A percentile compares a stretch with the other conserved stretches of the same genome.
phyloP scores from a whole-genome alignment of 2,329 filamentous ascomycete genomes.

The Apiospora aurea region DNA sequence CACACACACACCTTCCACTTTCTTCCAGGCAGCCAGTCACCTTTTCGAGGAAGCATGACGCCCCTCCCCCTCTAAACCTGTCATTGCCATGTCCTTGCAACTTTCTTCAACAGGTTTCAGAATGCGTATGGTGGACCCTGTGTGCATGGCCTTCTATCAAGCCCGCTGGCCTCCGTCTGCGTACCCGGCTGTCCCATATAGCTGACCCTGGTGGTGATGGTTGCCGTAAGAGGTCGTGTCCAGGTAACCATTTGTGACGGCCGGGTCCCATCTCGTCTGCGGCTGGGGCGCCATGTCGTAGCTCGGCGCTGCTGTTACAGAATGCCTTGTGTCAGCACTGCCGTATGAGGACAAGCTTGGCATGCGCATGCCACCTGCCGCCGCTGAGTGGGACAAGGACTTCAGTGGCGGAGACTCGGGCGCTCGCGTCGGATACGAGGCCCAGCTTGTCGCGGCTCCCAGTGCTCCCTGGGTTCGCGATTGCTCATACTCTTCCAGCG shows the following conservation, averaged over 20 bases:
- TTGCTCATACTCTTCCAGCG: constrained; percentile 35
- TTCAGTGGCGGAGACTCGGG: constrained; percentile 51
- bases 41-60: constrained; percentile 15
- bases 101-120: constrained; percentile 18
- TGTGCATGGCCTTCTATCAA: constrained; percentile 38
- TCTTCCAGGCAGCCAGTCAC: constrained; percentile 19
- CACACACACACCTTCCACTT: constrained; percentile 15
- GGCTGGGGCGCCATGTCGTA: constrained; percentile 43
- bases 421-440: constrained; percentile 48
- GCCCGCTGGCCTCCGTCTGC: constrained; percentile 51
- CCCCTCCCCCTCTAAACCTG: constrained; percentile 2
- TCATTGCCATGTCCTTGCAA: neutral
- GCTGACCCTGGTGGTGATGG: constrained; percentile 45
- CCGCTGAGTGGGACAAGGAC: constrained; percentile 43
- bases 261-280: constrained; percentile 38
- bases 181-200: constrained; percentile 52
- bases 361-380: constrained; percentile 44
- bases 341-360: constrained; percentile 49
- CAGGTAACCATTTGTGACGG: constrained; percentile 38
- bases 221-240: constrained; percentile 40
- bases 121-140: constrained; percentile 5
- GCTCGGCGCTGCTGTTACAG: constrained; percentile 45
- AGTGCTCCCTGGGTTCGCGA: constrained; percentile 4
- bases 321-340: constrained; percentile 41
- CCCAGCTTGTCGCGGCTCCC: constrained; percentile 52